phyloP scores from a whole-genome alignment of 495 filamentous ascomycete species.

The Aspergillus sclerotiicarbonarius region DNA sequence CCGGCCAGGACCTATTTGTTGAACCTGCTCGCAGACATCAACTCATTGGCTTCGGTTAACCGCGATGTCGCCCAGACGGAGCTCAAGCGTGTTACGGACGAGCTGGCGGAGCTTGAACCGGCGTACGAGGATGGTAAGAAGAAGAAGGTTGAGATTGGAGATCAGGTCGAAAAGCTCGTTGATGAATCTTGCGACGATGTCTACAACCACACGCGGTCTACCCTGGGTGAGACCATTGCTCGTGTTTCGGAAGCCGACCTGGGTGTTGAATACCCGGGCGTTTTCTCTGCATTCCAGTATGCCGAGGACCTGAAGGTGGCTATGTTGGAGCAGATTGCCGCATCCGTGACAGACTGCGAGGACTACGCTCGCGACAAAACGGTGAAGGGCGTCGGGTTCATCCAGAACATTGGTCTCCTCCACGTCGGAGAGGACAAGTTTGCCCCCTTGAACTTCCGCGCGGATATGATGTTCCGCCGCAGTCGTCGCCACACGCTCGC shows the following conservation, averaged over 20 bases:
- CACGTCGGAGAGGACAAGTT: conserved; percentile 84
- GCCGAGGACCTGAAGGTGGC: conserved; percentile 89
- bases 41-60: conserved; percentile 82
- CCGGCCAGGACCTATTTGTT: conserved; percentile 95
- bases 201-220: conserved; percentile 75
- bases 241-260: conserved; percentile 74
- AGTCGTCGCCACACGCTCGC: conserved; percentile 72
- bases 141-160: conserved; percentile 76
- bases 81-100: conserved; percentile 76
- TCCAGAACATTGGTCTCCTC: conserved; percentile 81
- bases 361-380: conserved; percentile 78
- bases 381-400: conserved; percentile 75
- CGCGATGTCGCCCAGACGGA: conserved; percentile 81
- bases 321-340: conserved; percentile 83
- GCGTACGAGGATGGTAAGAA: conserved; percentile 79
- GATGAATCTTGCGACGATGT: conserved; percentile 82
- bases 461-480: conserved; percentile 88
- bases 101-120: conserved; percentile 80
- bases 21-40: conserved; percentile 84
- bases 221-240: conserved; percentile 67
- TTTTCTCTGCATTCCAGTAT: conserved; percentile 84
- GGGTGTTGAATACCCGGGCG: conserved; percentile 79
- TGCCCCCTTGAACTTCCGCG: conserved; percentile 76
- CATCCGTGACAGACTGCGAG: conserved; percentile 75
- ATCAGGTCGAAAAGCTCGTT: conserved; percentile 75